Percentiles rank a stretch among this genome's conserved stretches.
Conservation (phyloP, 1,284 basidiomycete species). For the Athelia psychrophila region DNA sequence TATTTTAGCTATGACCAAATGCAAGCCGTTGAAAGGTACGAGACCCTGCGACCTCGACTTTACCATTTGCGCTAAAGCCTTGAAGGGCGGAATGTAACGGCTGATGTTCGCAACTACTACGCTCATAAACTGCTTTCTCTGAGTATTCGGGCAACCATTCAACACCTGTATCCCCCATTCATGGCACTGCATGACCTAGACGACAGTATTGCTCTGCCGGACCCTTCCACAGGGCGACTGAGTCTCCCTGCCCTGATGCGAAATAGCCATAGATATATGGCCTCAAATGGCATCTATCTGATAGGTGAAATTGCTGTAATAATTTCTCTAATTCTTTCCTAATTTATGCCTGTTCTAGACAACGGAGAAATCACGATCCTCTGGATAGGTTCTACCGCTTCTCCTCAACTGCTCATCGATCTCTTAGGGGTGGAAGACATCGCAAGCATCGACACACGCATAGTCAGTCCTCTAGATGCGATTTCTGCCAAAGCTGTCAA, state of each 20-base stretch:
- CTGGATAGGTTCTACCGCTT: constrained; percentile 87
- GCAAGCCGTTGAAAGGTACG: constrained; percentile 87
- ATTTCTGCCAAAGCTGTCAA: not conserved
- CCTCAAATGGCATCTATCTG: constrained; percentile 87
- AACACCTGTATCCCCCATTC: constrained; percentile 87
- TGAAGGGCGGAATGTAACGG: constrained; percentile 80
- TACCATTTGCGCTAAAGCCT: constrained; percentile 6
- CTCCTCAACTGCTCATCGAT: constrained; percentile 81
- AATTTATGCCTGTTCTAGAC: constrained; percentile 44
- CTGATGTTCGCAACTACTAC: constrained; percentile 90
- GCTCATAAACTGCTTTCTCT: constrained; percentile 76
- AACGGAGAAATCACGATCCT: constrained; percentile 91
- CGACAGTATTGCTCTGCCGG: constrained; percentile 70
- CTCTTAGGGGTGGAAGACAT: constrained; percentile 86
- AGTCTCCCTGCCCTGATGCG: constrained; percentile 82
- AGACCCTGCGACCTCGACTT: not conserved
- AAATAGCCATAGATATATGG: constrained; percentile 86
- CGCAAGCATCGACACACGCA: constrained; percentile 67
- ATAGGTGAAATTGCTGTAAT: constrained; percentile 61
- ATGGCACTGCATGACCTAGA: constrained; percentile 87
- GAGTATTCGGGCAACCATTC: constrained; percentile 69
- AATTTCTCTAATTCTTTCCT: constrained; percentile 1
- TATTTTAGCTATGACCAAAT: constrained; percentile 84
- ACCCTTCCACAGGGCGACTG: constrained; percentile 55
- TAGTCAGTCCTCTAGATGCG: constrained; percentile 45